A percentile compares a stretch with the other conserved stretches of the same genome.
These are phyloP conservation scores for Balamuthia mandrillaris DNA, from an alignment of 208 protist species.

Conservation along the genomic window DNA sequence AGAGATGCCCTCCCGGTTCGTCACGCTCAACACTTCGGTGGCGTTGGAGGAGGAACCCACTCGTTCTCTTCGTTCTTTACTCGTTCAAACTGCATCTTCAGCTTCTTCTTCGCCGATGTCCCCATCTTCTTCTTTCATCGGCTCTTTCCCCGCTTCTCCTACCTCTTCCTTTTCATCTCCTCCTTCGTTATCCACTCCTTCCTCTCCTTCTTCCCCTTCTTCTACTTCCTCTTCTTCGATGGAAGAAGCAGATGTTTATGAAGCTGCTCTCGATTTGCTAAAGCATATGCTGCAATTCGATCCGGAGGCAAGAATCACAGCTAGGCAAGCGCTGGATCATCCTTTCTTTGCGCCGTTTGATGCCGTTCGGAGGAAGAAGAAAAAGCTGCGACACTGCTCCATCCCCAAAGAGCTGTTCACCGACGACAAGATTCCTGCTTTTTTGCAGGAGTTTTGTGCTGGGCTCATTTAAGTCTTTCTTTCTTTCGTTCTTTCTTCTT, in stretches of 20 bases:
- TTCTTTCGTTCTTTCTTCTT: not conserved
- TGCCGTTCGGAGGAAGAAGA: not conserved
- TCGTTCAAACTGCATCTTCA: no score
- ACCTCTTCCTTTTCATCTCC: not conserved
- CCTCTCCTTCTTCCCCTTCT: no score
- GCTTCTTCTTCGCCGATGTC: not conserved
- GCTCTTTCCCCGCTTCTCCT: not conserved
- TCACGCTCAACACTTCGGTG: not conserved
- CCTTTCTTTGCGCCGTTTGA: constrained; percentile 5
- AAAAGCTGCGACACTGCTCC: not conserved
- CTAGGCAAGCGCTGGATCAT: not conserved
- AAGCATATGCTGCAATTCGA: not conserved
- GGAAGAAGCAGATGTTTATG: not conserved
- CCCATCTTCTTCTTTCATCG: not conserved
- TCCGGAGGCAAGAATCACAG: not conserved
- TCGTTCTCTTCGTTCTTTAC: not conserved
- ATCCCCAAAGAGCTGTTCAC: no score
- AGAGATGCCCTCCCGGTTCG: constrained; percentile 7
- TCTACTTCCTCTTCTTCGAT: not conserved
- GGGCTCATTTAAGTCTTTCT: not conserved
- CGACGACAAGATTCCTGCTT: not conserved
- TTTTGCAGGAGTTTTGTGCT: not conserved
- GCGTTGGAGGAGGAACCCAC: constrained; percentile 2
- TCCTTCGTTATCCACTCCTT: no score
- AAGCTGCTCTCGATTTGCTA: not conserved